These are phyloP conservation scores for Nymphaea thermarum DNA, from an alignment of 164 flowering plant genomes.

Conservation along the genomic window DNA sequence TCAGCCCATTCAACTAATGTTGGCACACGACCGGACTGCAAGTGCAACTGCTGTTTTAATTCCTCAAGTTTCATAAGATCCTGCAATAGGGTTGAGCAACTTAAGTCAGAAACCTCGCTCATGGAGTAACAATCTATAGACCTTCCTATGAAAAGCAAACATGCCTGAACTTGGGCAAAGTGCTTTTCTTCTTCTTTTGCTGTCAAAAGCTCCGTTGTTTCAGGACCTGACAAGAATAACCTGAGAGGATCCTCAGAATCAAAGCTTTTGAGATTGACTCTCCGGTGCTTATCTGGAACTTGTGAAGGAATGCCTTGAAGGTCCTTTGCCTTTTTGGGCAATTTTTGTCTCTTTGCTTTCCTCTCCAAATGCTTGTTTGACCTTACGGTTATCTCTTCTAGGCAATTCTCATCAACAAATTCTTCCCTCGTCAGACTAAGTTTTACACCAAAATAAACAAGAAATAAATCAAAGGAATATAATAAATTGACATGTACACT, in stretches of 20 bases:
- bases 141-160: constrained; percentile 1
- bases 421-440: constrained; percentile 18
- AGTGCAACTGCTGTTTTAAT: constrained; percentile 52
- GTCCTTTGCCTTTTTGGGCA: constrained; percentile 19
- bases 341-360: constrained; percentile 36
- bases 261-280: constrained; percentile 18
- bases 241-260: constrained; percentile 60
- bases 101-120: neutral
- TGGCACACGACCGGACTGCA: constrained; percentile 68
- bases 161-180: constrained; percentile 56
- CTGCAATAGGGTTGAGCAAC: constrained; percentile 20
- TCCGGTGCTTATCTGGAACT: constrained; percentile 16
- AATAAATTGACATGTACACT: neutral
- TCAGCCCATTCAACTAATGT: constrained; percentile 84
- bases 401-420: constrained; percentile 9
- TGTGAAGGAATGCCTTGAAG: constrained; percentile 15
- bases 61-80: constrained; percentile 43
- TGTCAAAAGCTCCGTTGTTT: constrained; percentile 57
- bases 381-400: constrained; percentile 34
- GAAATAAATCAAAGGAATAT: neutral
- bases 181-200: constrained; percentile 53
- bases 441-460: neutral
- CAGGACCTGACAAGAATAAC: constrained; percentile 51
- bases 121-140: neutral
- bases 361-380: constrained; percentile 66